Evolutionary conservation across 345 rosid genomes (phyloP), one percentile per base, ranked within the genome.

Genomic region (Kandelia obovata): DNA sequence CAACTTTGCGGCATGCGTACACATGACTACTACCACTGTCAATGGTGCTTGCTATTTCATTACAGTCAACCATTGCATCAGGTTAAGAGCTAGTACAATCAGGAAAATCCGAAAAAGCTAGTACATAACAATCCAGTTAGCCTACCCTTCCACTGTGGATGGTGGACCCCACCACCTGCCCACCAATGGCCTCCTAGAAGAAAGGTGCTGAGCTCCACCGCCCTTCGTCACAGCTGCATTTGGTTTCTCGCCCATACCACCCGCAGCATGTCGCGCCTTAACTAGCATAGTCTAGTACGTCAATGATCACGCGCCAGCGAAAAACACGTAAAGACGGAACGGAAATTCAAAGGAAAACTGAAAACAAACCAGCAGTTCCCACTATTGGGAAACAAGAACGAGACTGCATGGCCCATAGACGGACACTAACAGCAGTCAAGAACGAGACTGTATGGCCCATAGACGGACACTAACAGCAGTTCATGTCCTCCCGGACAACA

Each of bases 131-230:
- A 9, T 26, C 30, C 19, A 25, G 59, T 56, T 15, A 25, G 2
- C 1, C 28, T 10, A 9, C 9, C 37, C 37, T 7, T 34, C 37
- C 37, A 7, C 37, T 28, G 31, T 2, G 15, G 68, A 51, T 46
- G 82, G 83, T 83, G 89, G 83, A 81, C 30, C 81, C 53, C 73
- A 73, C 70, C 75, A 73, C 86, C 85, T 43, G 75, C 57, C 61
- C 60, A 11, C 21, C 4, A 15, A 9, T 4, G 2, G 23, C 15
- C 51, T 26, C 53, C 20, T 6, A 1, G 28, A 61, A 35, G 8
- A 63, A 81, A 75, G 83, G 89, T 81, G 87, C 78, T 78, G 56
- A 52, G 62, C 4, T 78, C 85, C 80, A 77, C 82, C 83, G 43
- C 39, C 75, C 20, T 53, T 8, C 51, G 30, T 30, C 52, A 26